phyloP scores from a whole-genome alignment of 2,329 filamentous ascomycete genomes.

The Claviceps quebecensis region DNA sequence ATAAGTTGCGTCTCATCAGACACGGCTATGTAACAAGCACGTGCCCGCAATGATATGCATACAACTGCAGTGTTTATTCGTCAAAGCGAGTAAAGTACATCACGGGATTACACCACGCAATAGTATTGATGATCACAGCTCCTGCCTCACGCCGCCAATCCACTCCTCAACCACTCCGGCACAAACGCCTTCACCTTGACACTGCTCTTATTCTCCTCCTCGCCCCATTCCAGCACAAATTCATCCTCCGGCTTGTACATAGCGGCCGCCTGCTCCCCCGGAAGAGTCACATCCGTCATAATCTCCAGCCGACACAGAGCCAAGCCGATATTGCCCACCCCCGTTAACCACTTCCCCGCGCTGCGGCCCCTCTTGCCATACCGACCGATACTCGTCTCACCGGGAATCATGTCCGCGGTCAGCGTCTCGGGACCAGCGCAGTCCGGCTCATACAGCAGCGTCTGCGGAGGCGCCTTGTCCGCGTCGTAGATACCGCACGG shows the following conservation, averaged over 20 bases:
- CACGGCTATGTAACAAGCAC: too few species aligned
- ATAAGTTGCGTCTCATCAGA: too few species aligned
- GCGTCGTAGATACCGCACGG: slow-evolving; percentile 59
- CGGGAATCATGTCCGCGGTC: slow-evolving; percentile 25
- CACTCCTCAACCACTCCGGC: slow-evolving; percentile 54
- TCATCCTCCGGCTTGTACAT: slow-evolving; percentile 47
- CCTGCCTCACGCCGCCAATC: slow-evolving; percentile 13
- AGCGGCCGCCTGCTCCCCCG: slow-evolving; percentile 51
- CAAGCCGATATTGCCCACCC: slow-evolving; percentile 74
- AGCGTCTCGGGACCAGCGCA: slow-evolving; percentile 12
- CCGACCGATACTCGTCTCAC: slow-evolving; percentile 35
- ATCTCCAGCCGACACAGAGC: slow-evolving; percentile 76
- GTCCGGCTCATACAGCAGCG: slow-evolving; percentile 33
- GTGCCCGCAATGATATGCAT: too few species aligned
- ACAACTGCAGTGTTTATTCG: too few species aligned
- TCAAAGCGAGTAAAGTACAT: too few species aligned
- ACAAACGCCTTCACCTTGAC: slow-evolving; percentile 66
- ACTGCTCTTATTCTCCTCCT: slow-evolving; percentile 22
- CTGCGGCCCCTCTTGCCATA: slow-evolving; percentile 48
- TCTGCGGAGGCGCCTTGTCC: slow-evolving; percentile 22
- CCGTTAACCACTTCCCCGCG: slow-evolving; percentile 66
- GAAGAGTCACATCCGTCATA: slow-evolving; percentile 71
- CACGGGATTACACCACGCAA: neutral
- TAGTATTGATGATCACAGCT: neutral
- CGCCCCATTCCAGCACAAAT: slow-evolving; percentile 43